These are phyloP conservation scores for Ambrosia artemisiifolia DNA, from an alignment of 129 eudicot genomes.

Conservation along the genomic window DNA sequence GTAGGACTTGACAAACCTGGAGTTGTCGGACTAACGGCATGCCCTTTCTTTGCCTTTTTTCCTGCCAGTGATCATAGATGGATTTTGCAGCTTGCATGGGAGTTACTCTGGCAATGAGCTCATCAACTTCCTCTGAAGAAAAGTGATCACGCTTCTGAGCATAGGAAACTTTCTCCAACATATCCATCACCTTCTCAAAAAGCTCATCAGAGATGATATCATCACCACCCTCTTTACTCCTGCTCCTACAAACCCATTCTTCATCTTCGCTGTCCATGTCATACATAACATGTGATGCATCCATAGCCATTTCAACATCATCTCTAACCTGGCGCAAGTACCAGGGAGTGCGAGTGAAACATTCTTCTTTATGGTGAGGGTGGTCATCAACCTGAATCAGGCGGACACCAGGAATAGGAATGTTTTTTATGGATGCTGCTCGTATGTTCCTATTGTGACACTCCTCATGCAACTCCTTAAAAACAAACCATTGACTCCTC, in stretches of 20 bases:
- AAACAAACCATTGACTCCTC: conserved; percentile 74
- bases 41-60: conserved; percentile 68
- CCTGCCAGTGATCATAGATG: conserved; percentile 73
- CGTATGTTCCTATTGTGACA: conserved; percentile 83
- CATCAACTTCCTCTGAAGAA: conserved; percentile 61
- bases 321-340: conserved; percentile 68
- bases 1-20: conserved; percentile 50
- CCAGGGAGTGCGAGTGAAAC: conserved; percentile 47
- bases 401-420: conserved; percentile 90
- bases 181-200: conserved; percentile 83
- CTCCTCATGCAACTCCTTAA: conserved; percentile 94
- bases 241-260: conserved; percentile 46
- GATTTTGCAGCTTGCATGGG: conserved; percentile 49
- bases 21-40: conserved; percentile 81
- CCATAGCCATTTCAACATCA: conserved; percentile 88
- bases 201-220: conserved; percentile 55
- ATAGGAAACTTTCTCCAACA: conserved; percentile 75
- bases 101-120: conserved; percentile 46
- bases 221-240: conserved; percentile 22
- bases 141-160: conserved; percentile 62
- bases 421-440: conserved; percentile 84
- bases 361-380: conserved; percentile 16
- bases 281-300: conserved; percentile 61
- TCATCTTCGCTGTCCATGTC: conserved; percentile 99
- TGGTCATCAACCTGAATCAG: conserved; percentile 47